These are phyloP conservation scores for Guadua angustifolia DNA, from an alignment of 176 grass and related monocot species.

Conservation along the genomic window DNA sequence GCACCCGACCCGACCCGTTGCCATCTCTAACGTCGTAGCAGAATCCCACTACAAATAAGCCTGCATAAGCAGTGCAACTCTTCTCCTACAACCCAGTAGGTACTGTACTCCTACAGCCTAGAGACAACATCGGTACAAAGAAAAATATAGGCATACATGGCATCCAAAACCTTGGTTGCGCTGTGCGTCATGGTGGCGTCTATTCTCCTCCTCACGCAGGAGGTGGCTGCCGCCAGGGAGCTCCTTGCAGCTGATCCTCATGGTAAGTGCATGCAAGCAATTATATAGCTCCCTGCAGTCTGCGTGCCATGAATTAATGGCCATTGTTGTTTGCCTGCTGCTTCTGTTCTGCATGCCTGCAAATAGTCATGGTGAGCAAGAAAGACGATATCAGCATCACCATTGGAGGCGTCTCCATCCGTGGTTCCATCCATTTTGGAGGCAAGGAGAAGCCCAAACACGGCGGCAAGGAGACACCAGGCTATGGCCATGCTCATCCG, in stretches of 20 bases:
- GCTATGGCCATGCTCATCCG: background rate
- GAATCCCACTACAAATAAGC: background rate
- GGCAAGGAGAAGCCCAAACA: background rate
- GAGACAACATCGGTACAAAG: too few species aligned
- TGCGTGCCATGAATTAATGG: too few species aligned
- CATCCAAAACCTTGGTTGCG: background rate
- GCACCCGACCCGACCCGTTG: too few species aligned
- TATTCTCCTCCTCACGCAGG: background rate
- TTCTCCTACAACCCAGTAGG: too few species aligned
- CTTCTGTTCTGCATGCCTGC: background rate
- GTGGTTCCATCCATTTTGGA: background rate
- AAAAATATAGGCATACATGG: background rate
- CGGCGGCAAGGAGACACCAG: background rate
- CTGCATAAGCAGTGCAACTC: background rate
- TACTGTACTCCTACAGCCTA: too few species aligned
- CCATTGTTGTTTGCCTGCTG: background rate
- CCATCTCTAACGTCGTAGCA: too few species aligned
- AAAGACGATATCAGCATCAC: slow-evolving; percentile 23
- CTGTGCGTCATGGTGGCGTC: background rate
- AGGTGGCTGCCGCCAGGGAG: background rate
- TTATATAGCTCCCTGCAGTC: background rate
- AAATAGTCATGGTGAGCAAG: background rate
- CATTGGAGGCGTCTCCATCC: background rate
- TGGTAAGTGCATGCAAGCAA: background rate
- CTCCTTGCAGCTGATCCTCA: background rate